These are phyloP conservation scores for Osmanthus fragrans DNA, from an alignment of 257 asterid genomes.

Conservation along the genomic window DNA sequence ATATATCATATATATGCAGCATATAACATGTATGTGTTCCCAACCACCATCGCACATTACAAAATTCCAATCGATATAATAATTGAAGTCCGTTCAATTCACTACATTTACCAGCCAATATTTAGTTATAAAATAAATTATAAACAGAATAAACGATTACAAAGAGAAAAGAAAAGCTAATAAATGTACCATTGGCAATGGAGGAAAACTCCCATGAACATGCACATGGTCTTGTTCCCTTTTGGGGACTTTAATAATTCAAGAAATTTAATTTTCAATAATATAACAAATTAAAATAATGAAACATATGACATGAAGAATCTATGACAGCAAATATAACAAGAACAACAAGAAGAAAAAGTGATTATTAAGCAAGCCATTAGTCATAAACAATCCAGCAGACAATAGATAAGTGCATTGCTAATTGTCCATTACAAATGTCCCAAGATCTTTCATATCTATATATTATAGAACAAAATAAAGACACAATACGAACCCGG, in stretches of 20 bases:
- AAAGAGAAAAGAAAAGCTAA: not conserved
- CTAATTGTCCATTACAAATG: slow-evolving; percentile 15
- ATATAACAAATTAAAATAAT: not conserved
- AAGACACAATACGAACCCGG: not conserved
- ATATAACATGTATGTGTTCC: not conserved
- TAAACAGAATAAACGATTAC: not conserved
- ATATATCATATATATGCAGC: slow-evolving; percentile 5
- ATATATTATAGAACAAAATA: slow-evolving; percentile 5
- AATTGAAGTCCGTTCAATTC: not conserved
- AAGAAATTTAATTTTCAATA: not conserved
- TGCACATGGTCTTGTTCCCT: slow-evolving; percentile 19
- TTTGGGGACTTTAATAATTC: not conserved
- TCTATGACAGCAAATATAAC: not conserved
- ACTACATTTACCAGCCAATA: not conserved
- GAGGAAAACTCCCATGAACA: slow-evolving; percentile 10
- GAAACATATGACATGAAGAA: not conserved
- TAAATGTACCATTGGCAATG: not conserved
- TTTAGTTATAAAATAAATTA: not conserved
- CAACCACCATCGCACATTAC: not conserved
- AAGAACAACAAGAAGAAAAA: not conserved
- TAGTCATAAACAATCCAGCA: slow-evolving; percentile 10
- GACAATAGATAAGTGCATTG: slow-evolving; percentile 7
- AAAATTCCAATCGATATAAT: not conserved
- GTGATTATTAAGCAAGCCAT: slow-evolving; percentile 1
- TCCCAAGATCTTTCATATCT: slow-evolving; percentile 5